phyloP scores from a whole-genome alignment of 352 stramenopile genomes.

The Globisporangium nodosum region DNA sequence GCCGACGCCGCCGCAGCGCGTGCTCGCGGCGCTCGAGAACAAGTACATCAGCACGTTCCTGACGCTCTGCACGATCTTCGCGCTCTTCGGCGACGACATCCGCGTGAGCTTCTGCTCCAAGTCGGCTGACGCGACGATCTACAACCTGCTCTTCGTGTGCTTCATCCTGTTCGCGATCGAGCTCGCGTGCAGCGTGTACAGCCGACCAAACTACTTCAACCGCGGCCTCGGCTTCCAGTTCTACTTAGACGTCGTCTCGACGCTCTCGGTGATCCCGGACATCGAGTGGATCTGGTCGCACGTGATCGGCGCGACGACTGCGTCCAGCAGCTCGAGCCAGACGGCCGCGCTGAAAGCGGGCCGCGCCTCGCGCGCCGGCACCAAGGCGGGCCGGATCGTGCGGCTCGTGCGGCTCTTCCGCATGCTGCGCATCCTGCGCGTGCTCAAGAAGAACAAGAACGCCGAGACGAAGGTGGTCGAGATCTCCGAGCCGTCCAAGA shows the following conservation, averaged over 20 bases:
- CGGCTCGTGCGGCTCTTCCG: slow-evolving; percentile 89
- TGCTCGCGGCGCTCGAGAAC: slow-evolving; percentile 60
- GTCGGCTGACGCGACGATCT: slow-evolving; percentile 55
- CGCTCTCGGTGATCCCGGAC: slow-evolving; percentile 90
- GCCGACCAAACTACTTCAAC: slow-evolving; percentile 74
- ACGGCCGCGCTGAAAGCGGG: slow-evolving; percentile 77
- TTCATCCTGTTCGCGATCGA: slow-evolving; percentile 79
- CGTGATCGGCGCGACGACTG: slow-evolving; percentile 32
- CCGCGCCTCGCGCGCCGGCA: slow-evolving; percentile 78
- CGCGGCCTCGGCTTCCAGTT: slow-evolving; percentile 79
- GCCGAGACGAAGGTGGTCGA: slow-evolving; percentile 45
- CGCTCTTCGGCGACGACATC: slow-evolving; percentile 85
- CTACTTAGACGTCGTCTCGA: slow-evolving; percentile 93
- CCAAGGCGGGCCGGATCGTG: slow-evolving; percentile 89
- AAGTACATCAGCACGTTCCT: slow-evolving; percentile 62
- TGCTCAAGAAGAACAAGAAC: slow-evolving; percentile 78
- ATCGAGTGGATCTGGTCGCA: slow-evolving; percentile 79
- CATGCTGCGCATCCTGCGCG: slow-evolving; percentile 83
- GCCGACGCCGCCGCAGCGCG: slow-evolving; percentile 33
- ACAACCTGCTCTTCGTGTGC: slow-evolving; percentile 74
- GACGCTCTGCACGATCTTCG: slow-evolving; percentile 79
- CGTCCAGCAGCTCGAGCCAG: slow-evolving; percentile 25
- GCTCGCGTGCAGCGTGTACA: slow-evolving; percentile 62
- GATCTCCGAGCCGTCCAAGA: slow-evolving; percentile 88
- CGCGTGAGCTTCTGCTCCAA: slow-evolving; percentile 64